Evolutionary conservation across 257 asterid species (phyloP).

Genomic region (Knoxia roxburghii): DNA sequence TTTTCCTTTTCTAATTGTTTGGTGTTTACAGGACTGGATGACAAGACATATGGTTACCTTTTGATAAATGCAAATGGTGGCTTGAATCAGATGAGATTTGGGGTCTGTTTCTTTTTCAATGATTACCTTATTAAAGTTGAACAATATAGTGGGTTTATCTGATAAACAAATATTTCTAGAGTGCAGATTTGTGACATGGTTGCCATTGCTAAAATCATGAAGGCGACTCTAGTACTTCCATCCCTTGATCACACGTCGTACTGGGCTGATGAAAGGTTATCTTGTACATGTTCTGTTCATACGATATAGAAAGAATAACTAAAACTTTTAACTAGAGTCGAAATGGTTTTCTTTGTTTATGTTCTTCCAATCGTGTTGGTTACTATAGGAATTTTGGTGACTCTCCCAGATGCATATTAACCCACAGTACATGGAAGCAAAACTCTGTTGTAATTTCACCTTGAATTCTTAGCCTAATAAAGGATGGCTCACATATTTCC

Average conservation of each 20-base stretch:
- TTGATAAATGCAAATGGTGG: conserved; percentile 95
- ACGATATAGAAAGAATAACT: neutral
- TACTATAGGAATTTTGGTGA: neutral
- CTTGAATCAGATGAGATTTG: conserved; percentile 99
- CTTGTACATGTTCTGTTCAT: conserved; percentile 5
- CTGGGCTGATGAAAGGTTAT: conserved; percentile 95
- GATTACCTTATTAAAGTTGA: conserved; percentile 15
- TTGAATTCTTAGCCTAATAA: neutral
- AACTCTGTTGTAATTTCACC: neutral
- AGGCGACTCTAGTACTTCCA: conserved; percentile 92
- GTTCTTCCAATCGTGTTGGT: neutral
- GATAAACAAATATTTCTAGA: conserved; percentile 63
- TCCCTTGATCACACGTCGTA: conserved; percentile 93
- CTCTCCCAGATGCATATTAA: neutral
- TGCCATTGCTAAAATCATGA: conserved; percentile 89
- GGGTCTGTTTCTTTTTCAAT: conserved; percentile 69
- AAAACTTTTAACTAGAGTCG: neutral
- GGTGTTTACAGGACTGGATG: conserved; percentile 54
- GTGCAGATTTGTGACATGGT: conserved; percentile 99
- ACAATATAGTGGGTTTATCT: conserved; percentile 31
- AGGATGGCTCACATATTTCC: neutral
- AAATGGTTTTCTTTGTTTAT: neutral
- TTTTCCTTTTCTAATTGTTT: conserved; percentile 6
- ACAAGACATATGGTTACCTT: conserved; percentile 72
- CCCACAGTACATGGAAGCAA: neutral